These are phyloP conservation scores for Venturia asperata DNA, from an alignment of 2,329 filamentous ascomycete genomes.

Conservation along the genomic window DNA sequence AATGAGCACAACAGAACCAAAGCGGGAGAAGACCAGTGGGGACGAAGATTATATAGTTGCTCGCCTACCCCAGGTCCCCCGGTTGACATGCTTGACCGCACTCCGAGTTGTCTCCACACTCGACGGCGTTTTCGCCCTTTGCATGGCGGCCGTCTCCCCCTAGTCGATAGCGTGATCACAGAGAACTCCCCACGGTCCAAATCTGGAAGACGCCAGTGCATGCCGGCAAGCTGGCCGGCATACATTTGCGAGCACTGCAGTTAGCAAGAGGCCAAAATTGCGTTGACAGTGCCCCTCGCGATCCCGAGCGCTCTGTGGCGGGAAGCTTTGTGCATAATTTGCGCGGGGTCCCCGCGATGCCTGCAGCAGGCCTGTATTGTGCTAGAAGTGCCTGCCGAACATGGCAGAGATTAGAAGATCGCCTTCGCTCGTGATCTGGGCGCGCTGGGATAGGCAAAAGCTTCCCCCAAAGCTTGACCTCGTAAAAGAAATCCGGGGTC, in stretches of 20 bases:
- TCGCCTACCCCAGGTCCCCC: not conserved
- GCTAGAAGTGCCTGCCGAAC: not conserved
- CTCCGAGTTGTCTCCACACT: not conserved
- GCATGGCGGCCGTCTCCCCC: not conserved
- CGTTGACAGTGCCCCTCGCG: not conserved
- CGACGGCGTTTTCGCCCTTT: not conserved
- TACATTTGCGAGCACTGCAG: not conserved
- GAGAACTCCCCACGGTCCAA: not conserved
- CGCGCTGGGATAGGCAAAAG: not conserved
- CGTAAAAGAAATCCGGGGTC: not conserved
- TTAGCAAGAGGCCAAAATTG: not conserved
- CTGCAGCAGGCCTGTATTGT: not conserved
- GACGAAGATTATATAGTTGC: conserved; percentile 4
- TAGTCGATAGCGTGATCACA: not conserved
- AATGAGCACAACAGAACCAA: not conserved
- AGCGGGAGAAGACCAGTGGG: not conserved
- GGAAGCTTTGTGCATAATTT: not conserved
- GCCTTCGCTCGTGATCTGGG: not conserved
- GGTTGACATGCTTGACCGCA: not conserved
- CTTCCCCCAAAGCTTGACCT: not conserved
- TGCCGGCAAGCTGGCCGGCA: not conserved
- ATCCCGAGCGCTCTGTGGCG: not conserved
- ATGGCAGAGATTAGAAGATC: not conserved
- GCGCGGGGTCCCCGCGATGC: not conserved
- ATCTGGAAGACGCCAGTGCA: not conserved